phyloP scores from a whole-genome alignment of 2,329 filamentous ascomycete genomes.

The Golovinomyces cichoracearum region DNA sequence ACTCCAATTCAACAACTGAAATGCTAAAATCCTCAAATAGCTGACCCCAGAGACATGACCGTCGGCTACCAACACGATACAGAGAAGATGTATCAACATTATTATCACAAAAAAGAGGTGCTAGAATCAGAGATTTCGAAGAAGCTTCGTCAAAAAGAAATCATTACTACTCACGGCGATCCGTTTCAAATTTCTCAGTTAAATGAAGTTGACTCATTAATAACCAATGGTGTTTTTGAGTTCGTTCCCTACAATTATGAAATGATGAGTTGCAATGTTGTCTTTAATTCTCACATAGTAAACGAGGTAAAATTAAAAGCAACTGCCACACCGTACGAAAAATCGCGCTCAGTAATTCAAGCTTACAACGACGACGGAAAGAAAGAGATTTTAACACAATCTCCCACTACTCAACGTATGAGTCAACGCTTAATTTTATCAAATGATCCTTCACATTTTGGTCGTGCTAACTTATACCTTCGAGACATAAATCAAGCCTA shows the following conservation, averaged over 20 bases:
- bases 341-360: neutral
- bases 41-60: neutral
- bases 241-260: neutral
- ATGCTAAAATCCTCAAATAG: no score
- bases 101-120: neutral
- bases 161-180: neutral
- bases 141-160: neutral
- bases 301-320: neutral
- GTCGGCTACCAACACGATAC: neutral
- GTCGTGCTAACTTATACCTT: neutral
- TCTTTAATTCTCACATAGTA: neutral
- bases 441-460: slow-evolving; percentile 1
- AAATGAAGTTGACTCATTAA: neutral
- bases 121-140: neutral
- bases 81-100: neutral
- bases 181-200: neutral
- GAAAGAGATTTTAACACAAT: neutral
- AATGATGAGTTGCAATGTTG: neutral
- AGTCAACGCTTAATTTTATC: slow-evolving; percentile 3
- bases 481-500: slow-evolving; percentile 2
- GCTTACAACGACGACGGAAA: neutral
- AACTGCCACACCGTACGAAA: neutral
- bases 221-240: neutral
- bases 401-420: neutral
- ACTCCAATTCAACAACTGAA: no score